Evolutionary conservation across 2,329 filamentous ascomycete species (phyloP).

Genomic region (Trichoderma sp.): DNA sequence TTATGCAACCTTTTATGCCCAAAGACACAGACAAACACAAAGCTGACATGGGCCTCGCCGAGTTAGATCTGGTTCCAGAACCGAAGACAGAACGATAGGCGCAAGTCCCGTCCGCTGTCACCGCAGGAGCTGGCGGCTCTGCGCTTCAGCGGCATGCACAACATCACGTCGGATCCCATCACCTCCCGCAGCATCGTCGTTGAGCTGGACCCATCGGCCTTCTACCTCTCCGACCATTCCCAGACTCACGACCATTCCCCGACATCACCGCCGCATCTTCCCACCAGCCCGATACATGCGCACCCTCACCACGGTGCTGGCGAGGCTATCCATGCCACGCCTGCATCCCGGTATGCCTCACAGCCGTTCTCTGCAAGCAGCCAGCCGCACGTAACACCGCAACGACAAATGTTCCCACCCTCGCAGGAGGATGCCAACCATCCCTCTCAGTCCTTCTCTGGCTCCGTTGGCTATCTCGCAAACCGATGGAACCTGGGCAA

Average conservation of each 20-base stretch:
- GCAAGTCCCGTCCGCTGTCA: constrained; percentile 81
- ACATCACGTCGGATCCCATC: constrained; percentile 50
- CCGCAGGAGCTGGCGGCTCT: constrained; percentile 72
- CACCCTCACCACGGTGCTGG: constrained; percentile 29
- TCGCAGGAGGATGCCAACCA: constrained; percentile 35
- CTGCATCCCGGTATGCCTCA: constrained; percentile 26
- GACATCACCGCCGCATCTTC: constrained; percentile 33
- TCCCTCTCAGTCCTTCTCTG: constrained; percentile 46
- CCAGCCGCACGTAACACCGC: constrained; percentile 28
- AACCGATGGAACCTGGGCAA: constrained; percentile 59
- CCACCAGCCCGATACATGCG: constrained; percentile 32
- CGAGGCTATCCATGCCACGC: constrained; percentile 32
- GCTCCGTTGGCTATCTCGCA: constrained; percentile 53
- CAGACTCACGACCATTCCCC: constrained; percentile 32
- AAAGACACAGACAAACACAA: background rate
- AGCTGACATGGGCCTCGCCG: constrained; percentile 17
- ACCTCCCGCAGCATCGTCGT: constrained; percentile 34
- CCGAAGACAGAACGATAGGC: constrained; percentile 85
- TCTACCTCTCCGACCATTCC: constrained; percentile 35
- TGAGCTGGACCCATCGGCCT: constrained; percentile 33
- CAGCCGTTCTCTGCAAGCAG: constrained; percentile 15
- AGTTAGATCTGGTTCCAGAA: constrained; percentile 96
- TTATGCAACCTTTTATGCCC: constrained; percentile 19
- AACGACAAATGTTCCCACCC: constrained; percentile 33
- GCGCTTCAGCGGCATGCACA: constrained; percentile 56